phyloP scores from a whole-genome alignment of 768 basidiomycete species.

The Lactarius quietus region DNA sequence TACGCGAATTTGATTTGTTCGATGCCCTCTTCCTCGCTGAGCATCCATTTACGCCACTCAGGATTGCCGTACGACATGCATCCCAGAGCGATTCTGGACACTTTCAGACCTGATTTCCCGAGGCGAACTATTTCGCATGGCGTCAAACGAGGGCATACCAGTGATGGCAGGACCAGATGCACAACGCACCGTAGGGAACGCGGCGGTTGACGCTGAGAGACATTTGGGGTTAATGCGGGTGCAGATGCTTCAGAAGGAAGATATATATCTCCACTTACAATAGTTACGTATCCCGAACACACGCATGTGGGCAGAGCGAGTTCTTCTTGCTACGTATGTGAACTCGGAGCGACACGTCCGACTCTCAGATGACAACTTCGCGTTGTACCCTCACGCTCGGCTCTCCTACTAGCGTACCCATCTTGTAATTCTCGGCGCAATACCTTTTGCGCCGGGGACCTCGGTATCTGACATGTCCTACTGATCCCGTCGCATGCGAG shows the following conservation, averaged over 20 bases:
- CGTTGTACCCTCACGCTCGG: no score
- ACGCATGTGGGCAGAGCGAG: no score
- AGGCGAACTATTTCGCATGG: slow-evolving; percentile 27
- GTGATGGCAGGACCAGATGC: no score
- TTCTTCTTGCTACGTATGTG: no score
- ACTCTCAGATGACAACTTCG: no score
- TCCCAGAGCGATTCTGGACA: slow-evolving; percentile 35
- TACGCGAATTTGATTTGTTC: slow-evolving; percentile 44
- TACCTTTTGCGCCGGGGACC: no score
- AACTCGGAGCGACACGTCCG: no score
- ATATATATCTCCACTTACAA: neutral
- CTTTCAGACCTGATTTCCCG: slow-evolving; percentile 27
- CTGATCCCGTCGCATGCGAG: no score
- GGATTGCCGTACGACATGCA: slow-evolving; percentile 34
- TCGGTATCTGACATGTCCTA: no score
- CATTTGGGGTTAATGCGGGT: neutral
- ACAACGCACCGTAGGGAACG: slow-evolving; percentile 15
- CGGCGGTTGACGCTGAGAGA: slow-evolving; percentile 12
- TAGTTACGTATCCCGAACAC: no score
- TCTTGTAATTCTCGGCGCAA: no score
- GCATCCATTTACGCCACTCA: slow-evolving; percentile 38
- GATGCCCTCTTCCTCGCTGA: slow-evolving; percentile 36
- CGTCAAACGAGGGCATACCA: neutral
- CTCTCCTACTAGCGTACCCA: no score
- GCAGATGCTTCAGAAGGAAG: neutral